A percentile compares a stretch with the other conserved stretches of the same genome.
Conservation (phyloP, 768 basidiomycete genomes). For the Podaxis sp. region DNA sequence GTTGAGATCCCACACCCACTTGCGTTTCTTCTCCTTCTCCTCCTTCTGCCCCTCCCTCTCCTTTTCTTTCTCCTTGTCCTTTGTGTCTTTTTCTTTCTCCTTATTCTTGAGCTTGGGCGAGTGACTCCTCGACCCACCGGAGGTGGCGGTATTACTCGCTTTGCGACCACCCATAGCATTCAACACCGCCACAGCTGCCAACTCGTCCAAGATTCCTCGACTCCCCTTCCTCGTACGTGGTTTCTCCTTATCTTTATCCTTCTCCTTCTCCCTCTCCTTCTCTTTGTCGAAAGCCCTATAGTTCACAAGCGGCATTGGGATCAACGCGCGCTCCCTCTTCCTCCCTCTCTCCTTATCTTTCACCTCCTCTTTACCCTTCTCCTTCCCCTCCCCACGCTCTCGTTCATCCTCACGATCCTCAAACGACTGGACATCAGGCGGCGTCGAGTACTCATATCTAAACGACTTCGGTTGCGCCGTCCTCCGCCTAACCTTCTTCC, state of each 20-base stretch:
- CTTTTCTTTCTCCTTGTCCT: neutral
- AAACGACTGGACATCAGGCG: slow-evolving; percentile 3
- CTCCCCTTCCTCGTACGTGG: slow-evolving; percentile 11
- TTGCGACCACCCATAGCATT: slow-evolving; percentile 2
- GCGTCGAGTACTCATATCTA: slow-evolving; percentile 8
- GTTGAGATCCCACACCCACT: slow-evolving; percentile 10
- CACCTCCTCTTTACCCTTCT: neutral
- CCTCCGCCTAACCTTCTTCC: neutral
- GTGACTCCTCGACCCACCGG: neutral
- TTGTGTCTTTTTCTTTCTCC: neutral
- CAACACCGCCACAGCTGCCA: slow-evolving; percentile 8
- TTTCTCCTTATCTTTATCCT: slow-evolving; percentile 6
- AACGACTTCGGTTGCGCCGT: slow-evolving; percentile 10
- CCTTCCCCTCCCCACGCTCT: neutral
- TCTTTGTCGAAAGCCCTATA: neutral
- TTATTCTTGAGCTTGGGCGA: slow-evolving; percentile 1
- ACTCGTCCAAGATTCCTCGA: slow-evolving; percentile 14
- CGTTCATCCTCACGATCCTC: neutral
- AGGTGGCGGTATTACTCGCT: neutral
- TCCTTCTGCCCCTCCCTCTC: neutral
- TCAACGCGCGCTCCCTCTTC: neutral
- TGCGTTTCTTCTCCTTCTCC: slow-evolving; percentile 9
- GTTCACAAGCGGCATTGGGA: slow-evolving; percentile 5
- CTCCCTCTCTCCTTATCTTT: slow-evolving; percentile 7
- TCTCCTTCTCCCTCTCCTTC: slow-evolving; percentile 3